Percentiles rank a stretch among this genome's conserved stretches.
phyloP scores from a whole-genome alignment of 768 basidiomycete species.

The Boletus subcaerulescens region DNA sequence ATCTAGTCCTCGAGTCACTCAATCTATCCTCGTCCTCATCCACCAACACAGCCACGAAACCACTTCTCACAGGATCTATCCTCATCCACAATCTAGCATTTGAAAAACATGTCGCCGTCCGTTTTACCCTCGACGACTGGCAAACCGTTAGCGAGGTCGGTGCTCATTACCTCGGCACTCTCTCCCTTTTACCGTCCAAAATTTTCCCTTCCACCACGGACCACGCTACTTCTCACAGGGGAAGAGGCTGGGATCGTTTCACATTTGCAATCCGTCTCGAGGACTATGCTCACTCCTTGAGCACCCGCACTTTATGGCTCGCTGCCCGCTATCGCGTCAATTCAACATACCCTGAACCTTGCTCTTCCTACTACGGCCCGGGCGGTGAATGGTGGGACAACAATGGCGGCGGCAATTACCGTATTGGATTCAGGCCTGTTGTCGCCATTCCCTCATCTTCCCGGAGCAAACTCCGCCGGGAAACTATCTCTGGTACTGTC shows the following conservation, averaged over 20 bases:
- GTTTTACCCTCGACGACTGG: constrained; percentile 95
- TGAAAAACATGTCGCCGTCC: constrained; percentile 78
- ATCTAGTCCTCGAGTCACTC: constrained; percentile 40
- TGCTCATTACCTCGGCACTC: constrained; percentile 45
- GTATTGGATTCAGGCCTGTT: constrained; percentile 54
- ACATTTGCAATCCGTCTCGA: constrained; percentile 64
- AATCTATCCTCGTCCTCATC: constrained; percentile 21
- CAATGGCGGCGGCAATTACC: constrained; percentile 75
- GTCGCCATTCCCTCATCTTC: background rate
- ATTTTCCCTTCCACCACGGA: constrained; percentile 10
- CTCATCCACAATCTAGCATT: constrained; percentile 85
- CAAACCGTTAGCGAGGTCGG: constrained; percentile 85
- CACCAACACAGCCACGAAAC: constrained; percentile 1
- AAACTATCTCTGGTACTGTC: constrained; percentile 21
- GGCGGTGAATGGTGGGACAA: constrained; percentile 94
- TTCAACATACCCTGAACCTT: constrained; percentile 17
- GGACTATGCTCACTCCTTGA: constrained; percentile 56
- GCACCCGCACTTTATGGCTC: constrained; percentile 55
- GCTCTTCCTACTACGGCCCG: constrained; percentile 31
- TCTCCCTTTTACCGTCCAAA: constrained; percentile 36
- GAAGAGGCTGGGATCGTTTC: constrained; percentile 54
- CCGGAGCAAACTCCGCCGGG: constrained; percentile 13
- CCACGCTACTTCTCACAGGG: background rate
- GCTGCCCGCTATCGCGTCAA: constrained; percentile 50
- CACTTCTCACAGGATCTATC: constrained; percentile 66